Conservation (phyloP, 371 early-diverging fungal species). For the Circinella minor region DNA sequence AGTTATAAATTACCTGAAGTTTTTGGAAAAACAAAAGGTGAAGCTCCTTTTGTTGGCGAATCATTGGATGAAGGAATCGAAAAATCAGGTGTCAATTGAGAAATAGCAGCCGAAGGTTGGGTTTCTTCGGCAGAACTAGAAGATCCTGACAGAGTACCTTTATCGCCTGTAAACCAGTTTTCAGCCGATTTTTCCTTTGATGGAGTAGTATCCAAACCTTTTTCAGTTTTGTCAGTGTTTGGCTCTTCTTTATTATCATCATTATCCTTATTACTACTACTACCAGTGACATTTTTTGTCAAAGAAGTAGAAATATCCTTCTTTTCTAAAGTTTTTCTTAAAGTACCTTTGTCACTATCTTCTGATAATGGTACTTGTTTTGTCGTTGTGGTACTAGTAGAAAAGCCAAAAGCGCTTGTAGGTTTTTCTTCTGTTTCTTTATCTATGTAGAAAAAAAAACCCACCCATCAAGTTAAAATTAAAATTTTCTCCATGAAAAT, state of each 20-base stretch:
- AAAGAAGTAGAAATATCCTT: not conserved
- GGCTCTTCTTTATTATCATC: not conserved
- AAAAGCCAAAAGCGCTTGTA: too few species aligned
- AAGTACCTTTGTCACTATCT: not conserved
- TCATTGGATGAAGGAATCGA: not conserved
- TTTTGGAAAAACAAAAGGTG: constrained; percentile 4
- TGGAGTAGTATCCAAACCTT: not conserved
- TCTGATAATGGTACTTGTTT: not conserved
- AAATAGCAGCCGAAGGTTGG: not conserved
- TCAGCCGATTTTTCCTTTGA: not conserved
- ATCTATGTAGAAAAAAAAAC: too few species aligned
- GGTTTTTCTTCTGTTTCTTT: too few species aligned
- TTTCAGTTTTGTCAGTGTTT: not conserved
- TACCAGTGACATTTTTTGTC: not conserved
- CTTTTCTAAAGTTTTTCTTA: not conserved
- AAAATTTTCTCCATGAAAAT: too few species aligned
- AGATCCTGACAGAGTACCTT: not conserved
- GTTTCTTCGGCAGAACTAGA: not conserved
- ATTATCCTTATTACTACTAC: not conserved
- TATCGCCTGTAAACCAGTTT: not conserved
- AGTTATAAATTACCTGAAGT: not conserved
- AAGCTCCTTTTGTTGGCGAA: not conserved
- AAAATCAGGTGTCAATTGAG: not conserved
- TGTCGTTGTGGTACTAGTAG: not conserved
- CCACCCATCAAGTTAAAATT: too few species aligned